Evolutionary conservation across 345 rosid genomes (phyloP).

Genomic region (Rhizophora mangle): DNA sequence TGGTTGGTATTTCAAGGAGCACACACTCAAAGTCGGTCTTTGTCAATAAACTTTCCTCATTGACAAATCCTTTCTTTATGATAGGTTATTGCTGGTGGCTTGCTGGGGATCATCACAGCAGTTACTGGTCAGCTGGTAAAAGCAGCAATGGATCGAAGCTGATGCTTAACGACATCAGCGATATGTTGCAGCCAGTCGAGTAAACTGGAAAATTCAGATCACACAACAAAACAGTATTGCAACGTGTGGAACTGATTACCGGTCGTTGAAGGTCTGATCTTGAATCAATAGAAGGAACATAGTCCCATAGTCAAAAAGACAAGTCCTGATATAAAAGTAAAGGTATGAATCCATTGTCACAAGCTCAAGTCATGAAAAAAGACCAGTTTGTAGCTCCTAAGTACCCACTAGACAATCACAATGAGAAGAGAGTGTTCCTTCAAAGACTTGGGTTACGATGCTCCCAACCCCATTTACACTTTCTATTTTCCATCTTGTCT

Average conservation of each 20-base stretch:
- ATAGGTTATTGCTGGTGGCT: conserved; percentile 77
- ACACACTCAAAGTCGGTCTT: background rate
- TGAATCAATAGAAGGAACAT: too few relatives aligned
- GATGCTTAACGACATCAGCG: conserved; percentile 10
- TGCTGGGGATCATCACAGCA: conserved; percentile 63
- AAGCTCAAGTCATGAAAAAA: too few relatives aligned
- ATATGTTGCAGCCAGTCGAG: background rate
- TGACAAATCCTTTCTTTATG: background rate
- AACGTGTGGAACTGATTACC: background rate
- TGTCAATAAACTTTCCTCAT: background rate
- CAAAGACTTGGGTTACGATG: too few relatives aligned
- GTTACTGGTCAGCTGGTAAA: conserved; percentile 52
- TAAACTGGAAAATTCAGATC: background rate
- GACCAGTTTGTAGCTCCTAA: too few relatives aligned
- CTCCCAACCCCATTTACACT: too few relatives aligned
- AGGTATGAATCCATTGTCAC: too few relatives aligned
- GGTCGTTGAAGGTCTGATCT: background rate
- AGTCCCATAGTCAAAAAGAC: too few relatives aligned
- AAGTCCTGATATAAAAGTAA: too few relatives aligned
- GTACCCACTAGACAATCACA: too few relatives aligned
- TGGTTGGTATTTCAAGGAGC: background rate
- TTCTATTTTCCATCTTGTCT: conserved; percentile 16
- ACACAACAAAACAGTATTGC: background rate
- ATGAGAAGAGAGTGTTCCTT: too few relatives aligned
- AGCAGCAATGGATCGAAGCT: conserved; percentile 23